Base-by-base conservation (phyloP, 1,139 yeast species). In the Hyphopichia buzzinii region DNA sequence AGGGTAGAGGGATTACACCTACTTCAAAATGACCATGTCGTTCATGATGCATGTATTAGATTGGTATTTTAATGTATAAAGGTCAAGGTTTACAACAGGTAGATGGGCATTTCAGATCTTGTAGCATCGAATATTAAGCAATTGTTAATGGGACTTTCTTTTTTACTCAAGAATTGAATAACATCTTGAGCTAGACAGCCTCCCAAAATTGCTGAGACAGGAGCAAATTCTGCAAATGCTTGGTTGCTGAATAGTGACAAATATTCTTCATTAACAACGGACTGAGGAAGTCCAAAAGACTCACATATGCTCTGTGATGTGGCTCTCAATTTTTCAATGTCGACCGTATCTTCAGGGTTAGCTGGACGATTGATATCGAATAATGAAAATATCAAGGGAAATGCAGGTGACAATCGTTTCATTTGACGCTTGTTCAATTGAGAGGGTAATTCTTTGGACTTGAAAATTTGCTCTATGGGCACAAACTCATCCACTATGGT, bases 141-240 rank as follows among this genome's bases (percentile, higher is more conserved):
- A 57, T 94, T 92, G 53, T 88, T 90, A 29, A 90, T 71, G 1
- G 97, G 96, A 36, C 81, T 73, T 47, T 86, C 90, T 48, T 82
- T 80, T 46, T 77, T 77, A 35, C 95, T 84, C 39, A 92, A 64
- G 37, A 74, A 80, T 58, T 92, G 95, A 31, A 92, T 84, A 8
- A 89, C 84, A 55, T 92, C 97, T 59, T 92, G 99, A 2, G 95
- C 87, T 26, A 92, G 62, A 3, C 87, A 74, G 1, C 98, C 98
- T 8, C 98, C 98, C 8, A 92, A 53, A 2, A 92, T 77, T 0
- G 98, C 95, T 8, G 95, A 81, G 0, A 84, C 81, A 0, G 97
- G 96, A 3, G 92, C 74, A 44, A 86, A 77, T 54, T 92, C 95
- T 1, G 87, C 68, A 40, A 72, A 77, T 4, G 76, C 74, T 47